Conservation (phyloP, 2,329 filamentous ascomycete species). For the Alternaria sp. region DNA sequence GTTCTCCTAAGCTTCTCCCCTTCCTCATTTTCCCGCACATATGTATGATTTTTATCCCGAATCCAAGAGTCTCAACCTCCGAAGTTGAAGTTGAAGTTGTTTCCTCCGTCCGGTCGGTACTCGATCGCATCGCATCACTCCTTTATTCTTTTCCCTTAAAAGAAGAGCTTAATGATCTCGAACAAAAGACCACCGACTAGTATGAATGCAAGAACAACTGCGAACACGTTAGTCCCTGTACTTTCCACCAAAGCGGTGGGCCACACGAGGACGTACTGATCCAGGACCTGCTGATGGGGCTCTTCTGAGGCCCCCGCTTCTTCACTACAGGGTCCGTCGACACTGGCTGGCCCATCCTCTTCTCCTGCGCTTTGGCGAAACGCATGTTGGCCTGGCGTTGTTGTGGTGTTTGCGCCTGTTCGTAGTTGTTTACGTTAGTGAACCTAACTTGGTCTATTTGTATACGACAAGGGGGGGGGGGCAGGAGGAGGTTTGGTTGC, state of each 20-base stretch:
- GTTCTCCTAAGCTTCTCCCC: neutral
- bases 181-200: conserved; percentile 68
- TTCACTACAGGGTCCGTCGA: conserved; percentile 57
- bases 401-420: conserved; percentile 81
- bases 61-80: neutral
- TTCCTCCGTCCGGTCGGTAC: neutral
- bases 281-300: conserved; percentile 65
- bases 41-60: neutral
- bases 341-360: conserved; percentile 73
- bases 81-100: neutral
- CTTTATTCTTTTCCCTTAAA: conserved; percentile 31
- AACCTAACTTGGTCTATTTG: neutral
- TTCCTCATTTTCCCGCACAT: neutral
- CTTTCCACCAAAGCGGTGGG: neutral
- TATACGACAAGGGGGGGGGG: neutral
- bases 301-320: conserved; percentile 56
- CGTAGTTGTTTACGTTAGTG: neutral
- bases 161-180: conserved; percentile 62
- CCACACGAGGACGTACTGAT: conserved; percentile 61
- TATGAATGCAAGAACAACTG: conserved; percentile 69
- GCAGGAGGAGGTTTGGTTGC: neutral
- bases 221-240: conserved; percentile 3
- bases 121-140: neutral
- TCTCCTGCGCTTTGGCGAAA: conserved; percentile 76
- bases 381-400: conserved; percentile 83